Conservation (phyloP, 768 basidiomycete species). For the Pulveroboletus frians region DNA sequence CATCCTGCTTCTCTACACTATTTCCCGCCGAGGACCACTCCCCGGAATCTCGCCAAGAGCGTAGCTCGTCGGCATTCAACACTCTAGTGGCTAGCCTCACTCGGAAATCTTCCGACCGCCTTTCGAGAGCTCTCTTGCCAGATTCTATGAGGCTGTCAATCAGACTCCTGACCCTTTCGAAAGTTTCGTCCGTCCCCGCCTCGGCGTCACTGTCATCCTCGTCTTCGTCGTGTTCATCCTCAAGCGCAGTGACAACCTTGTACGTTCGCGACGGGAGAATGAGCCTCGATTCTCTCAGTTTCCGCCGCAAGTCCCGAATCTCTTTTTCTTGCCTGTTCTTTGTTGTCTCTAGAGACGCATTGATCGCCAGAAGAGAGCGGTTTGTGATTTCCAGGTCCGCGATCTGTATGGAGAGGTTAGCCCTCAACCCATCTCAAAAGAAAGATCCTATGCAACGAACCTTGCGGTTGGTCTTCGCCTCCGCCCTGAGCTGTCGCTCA, state of each 20-base stretch:
- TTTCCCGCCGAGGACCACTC: slow-evolving; percentile 13
- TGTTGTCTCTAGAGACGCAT: slow-evolving; percentile 71
- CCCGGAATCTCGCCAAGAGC: slow-evolving; percentile 47
- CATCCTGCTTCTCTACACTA: slow-evolving; percentile 17
- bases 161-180: slow-evolving; percentile 57
- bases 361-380: slow-evolving; percentile 79
- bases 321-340: slow-evolving; percentile 80
- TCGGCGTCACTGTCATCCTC: slow-evolving; percentile 39
- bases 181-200: slow-evolving; percentile 48
- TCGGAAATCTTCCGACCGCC: slow-evolving; percentile 48
- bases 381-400: slow-evolving; percentile 91
- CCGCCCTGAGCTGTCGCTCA: slow-evolving; percentile 55
- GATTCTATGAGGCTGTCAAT: slow-evolving; percentile 57
- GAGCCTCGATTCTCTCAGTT: slow-evolving; percentile 75
- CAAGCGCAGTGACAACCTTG: slow-evolving; percentile 46
- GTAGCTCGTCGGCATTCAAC: slow-evolving; percentile 66
- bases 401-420: slow-evolving; percentile 48
- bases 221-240: slow-evolving; percentile 37
- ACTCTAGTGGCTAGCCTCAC: slow-evolving; percentile 56
- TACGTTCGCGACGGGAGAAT: slow-evolving; percentile 66
- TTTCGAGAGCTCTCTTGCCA: slow-evolving; percentile 59
- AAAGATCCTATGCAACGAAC: slow-evolving; percentile 33
- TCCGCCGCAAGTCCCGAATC: slow-evolving; percentile 78
- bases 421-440: background rate
- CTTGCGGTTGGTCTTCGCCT: slow-evolving; percentile 86